Evolutionary conservation across 2,329 filamentous ascomycete species (phyloP).

Genomic region (Parastagonospora nodorum): DNA sequence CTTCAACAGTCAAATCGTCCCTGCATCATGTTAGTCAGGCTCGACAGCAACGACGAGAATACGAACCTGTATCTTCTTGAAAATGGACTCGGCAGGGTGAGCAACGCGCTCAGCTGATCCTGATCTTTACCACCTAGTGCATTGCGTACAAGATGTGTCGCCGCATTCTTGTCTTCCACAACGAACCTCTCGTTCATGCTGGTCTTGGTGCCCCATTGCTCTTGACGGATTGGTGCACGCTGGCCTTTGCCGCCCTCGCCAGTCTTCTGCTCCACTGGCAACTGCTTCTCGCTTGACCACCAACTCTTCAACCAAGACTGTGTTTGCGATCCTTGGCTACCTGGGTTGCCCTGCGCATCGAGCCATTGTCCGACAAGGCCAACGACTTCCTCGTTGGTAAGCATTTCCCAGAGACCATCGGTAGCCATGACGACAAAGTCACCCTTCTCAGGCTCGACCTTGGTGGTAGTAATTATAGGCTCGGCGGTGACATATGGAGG

Average conservation of each 20-base stretch:
- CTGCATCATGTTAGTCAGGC: slow-evolving; percentile 52
- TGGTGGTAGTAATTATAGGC: slow-evolving; percentile 89
- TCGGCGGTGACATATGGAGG: slow-evolving; percentile 98
- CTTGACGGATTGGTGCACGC: slow-evolving; percentile 82
- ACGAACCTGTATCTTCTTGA: slow-evolving; percentile 82
- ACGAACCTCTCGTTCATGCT: slow-evolving; percentile 82
- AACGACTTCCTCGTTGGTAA: slow-evolving; percentile 97
- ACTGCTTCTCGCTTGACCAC: slow-evolving; percentile 61
- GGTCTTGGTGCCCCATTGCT: slow-evolving; percentile 85
- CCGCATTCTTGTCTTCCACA: slow-evolving; percentile 93
- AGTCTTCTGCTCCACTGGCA: slow-evolving; percentile 76
- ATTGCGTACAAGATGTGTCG: slow-evolving; percentile 93
- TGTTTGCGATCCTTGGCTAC: slow-evolving; percentile 41
- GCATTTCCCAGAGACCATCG: slow-evolving; percentile 98
- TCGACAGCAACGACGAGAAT: neutral
- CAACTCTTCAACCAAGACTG: slow-evolving; percentile 74
- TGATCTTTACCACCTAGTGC: slow-evolving; percentile 90
- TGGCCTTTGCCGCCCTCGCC: slow-evolving; percentile 67
- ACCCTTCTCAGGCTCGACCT: slow-evolving; percentile 84
- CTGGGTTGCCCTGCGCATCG: slow-evolving; percentile 68
- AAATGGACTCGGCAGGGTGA: slow-evolving; percentile 90
- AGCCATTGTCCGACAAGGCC: slow-evolving; percentile 97
- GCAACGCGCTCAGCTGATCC: slow-evolving; percentile 89
- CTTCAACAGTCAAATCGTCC: slow-evolving; percentile 95
- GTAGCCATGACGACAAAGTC: slow-evolving; percentile 97